phyloP scores from a whole-genome alignment of 164 flowering plant species.

The Chloranthus sessilifolius region DNA sequence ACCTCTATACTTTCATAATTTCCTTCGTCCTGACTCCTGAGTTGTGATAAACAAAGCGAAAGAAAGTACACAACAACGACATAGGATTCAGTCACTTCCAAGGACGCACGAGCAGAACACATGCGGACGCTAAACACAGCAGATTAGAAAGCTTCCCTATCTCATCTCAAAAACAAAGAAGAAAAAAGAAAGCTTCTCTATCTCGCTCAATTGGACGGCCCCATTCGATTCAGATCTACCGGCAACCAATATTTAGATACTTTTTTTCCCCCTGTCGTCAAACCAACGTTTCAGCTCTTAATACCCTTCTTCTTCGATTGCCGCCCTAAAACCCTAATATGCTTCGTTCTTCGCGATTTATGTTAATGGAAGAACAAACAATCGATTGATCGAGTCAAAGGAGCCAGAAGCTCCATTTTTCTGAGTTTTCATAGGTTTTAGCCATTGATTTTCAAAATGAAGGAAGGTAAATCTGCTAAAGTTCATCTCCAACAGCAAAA shows the following conservation, averaged over 20 bases:
- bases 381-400: conserved; percentile 1
- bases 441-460: conserved; percentile 47
- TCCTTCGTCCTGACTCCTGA: no score
- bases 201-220: no score
- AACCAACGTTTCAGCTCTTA: not conserved
- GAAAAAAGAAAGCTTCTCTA: no score
- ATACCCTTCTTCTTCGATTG: not conserved
- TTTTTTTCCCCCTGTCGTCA: not conserved
- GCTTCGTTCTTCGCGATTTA: not conserved
- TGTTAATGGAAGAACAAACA: not conserved
- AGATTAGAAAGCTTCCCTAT: no score
- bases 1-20: no score
- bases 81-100: no score
- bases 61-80: no score
- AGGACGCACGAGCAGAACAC: no score
- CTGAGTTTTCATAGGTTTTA: no score
- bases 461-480: conserved; percentile 54
- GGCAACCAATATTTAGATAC: not conserved
- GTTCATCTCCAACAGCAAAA: conserved; percentile 36
- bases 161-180: no score
- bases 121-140: no score
- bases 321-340: conserved; percentile 10
- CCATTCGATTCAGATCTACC: not conserved
- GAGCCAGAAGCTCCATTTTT: not conserved
- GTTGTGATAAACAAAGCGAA: no score